A percentile compares a stretch with the other conserved stretches of the same genome.
phyloP scores from a whole-genome alignment of 1,139 yeast species.

The Geotrichum carabidarum region DNA sequence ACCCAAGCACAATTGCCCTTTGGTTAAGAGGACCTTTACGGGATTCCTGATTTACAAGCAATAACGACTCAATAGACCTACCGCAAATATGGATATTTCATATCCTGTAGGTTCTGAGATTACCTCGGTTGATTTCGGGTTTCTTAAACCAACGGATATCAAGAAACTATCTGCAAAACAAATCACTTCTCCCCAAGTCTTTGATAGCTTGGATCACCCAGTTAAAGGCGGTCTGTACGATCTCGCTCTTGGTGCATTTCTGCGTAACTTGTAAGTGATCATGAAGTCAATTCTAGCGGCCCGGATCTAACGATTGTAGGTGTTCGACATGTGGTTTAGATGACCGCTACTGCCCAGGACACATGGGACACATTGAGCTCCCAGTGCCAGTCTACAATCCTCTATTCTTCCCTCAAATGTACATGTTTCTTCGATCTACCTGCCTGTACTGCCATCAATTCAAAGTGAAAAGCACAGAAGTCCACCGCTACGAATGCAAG shows the following conservation, averaged over 20 bases:
- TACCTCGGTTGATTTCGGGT: slow-evolving; percentile 85
- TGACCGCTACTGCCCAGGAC: slow-evolving; percentile 95
- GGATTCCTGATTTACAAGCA: not conserved
- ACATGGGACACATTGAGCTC: slow-evolving; percentile 94
- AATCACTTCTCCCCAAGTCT: slow-evolving; percentile 88
- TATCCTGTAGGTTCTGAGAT: slow-evolving; percentile 95
- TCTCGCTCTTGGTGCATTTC: slow-evolving; percentile 87
- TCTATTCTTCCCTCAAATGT: slow-evolving; percentile 85
- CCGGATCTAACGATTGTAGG: slow-evolving; percentile 24
- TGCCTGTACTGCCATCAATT: slow-evolving; percentile 91
- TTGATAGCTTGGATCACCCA: slow-evolving; percentile 95
- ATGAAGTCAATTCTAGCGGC: slow-evolving; percentile 19
- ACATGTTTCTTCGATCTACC: slow-evolving; percentile 71
- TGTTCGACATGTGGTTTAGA: slow-evolving; percentile 96
- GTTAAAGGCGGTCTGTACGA: slow-evolving; percentile 91
- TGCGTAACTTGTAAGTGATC: slow-evolving; percentile 53
- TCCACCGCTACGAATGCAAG: slow-evolving; percentile 73
- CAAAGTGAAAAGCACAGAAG: slow-evolving; percentile 61
- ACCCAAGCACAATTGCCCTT: not conserved
- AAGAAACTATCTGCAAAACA: slow-evolving; percentile 87
- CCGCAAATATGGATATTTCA: slow-evolving; percentile 71
- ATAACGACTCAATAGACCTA: not conserved
- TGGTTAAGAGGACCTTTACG: not conserved
- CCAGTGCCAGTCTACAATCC: slow-evolving; percentile 97
- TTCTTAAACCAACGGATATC: slow-evolving; percentile 76